Evolutionary conservation across 2,329 filamentous ascomycete species (phyloP).

Genomic region (Cryoendolithus antarcticus): DNA sequence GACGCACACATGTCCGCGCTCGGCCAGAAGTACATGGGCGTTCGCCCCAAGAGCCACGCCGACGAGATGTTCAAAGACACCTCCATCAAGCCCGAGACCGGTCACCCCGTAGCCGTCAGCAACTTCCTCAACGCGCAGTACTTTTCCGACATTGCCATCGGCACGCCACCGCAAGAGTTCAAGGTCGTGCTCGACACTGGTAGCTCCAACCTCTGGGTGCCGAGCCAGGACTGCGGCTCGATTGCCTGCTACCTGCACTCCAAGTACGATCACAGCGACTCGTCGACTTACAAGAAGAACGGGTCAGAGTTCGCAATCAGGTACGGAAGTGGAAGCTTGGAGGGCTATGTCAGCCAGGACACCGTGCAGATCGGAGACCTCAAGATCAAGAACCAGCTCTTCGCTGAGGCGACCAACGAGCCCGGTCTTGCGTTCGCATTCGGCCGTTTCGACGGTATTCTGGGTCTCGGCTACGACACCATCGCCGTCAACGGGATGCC

Average conservation of each 20-base stretch:
- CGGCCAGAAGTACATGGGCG: slow-evolving; percentile 92
- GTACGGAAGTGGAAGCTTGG: slow-evolving; percentile 90
- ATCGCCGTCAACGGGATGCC: slow-evolving; percentile 95
- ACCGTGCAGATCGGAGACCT: slow-evolving; percentile 78
- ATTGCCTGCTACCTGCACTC: slow-evolving; percentile 96
- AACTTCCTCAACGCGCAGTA: slow-evolving; percentile 99
- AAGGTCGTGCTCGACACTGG: slow-evolving; percentile 98
- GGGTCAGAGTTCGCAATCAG: slow-evolving; percentile 83
- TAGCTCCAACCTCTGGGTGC: slow-evolving; percentile 98
- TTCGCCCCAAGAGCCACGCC: slow-evolving; percentile 55
- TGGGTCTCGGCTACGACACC: slow-evolving; percentile 86
- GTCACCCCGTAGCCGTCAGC: slow-evolving; percentile 75
- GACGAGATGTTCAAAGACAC: slow-evolving; percentile 71
- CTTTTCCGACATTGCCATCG: slow-evolving; percentile 92
- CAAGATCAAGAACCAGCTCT: slow-evolving; percentile 77
- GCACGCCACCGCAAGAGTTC: slow-evolving; percentile 85
- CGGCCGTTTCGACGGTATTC: slow-evolving; percentile 90
- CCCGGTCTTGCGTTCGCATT: slow-evolving; percentile 96
- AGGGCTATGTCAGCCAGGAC: slow-evolving; percentile 88
- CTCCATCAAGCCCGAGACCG: slow-evolving; percentile 50
- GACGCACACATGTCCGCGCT: slow-evolving; percentile 70
- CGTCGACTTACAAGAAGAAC: slow-evolving; percentile 87
- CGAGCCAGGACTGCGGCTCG: slow-evolving; percentile 76
- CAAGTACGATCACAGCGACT: slow-evolving; percentile 87
- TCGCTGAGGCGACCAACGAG: slow-evolving; percentile 91